Evolutionary conservation across 257 asterid species (phyloP).

Genomic region (Fraxinus americana): DNA sequence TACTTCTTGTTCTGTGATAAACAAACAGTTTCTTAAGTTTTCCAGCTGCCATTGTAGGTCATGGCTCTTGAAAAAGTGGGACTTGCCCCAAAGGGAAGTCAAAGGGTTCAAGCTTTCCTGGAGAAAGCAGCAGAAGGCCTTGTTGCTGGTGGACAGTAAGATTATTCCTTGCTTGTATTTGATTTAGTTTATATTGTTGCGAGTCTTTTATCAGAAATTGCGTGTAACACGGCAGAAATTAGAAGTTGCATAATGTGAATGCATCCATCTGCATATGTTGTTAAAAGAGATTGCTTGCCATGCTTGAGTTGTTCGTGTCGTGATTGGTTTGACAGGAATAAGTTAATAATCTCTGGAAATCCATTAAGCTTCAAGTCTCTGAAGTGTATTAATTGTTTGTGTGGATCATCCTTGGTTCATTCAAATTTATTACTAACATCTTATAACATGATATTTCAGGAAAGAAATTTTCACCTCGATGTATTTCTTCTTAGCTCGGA

Average conservation of each 20-base stretch:
- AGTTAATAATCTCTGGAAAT: too few relatives aligned
- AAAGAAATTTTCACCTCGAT: conserved; percentile 91
- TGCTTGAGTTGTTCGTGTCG: background rate
- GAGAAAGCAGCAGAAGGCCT: conserved; percentile 99
- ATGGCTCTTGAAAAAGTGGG: conserved; percentile 72
- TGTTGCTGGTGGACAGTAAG: conserved; percentile 90
- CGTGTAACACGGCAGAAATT: background rate
- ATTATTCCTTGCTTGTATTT: conserved; percentile 2
- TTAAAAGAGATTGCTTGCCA: background rate
- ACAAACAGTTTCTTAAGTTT: background rate
- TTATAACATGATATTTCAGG: conserved; percentile 44
- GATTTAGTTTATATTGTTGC: background rate
- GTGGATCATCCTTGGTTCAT: background rate
- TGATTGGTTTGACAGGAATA: too few relatives aligned
- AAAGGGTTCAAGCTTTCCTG: conserved; percentile 92
- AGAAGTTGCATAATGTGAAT: background rate
- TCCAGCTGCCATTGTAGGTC: conserved; percentile 47
- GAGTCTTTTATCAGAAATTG: background rate
- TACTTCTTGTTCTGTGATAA: background rate
- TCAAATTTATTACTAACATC: background rate
- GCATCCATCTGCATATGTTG: background rate
- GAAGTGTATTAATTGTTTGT: background rate
- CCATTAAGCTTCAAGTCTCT: background rate
- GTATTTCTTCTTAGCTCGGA: conserved; percentile 86
- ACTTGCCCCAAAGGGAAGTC: conserved; percentile 93